Conservation (phyloP, 176 grass and related monocot species). For the Carex littledalei region DNA sequence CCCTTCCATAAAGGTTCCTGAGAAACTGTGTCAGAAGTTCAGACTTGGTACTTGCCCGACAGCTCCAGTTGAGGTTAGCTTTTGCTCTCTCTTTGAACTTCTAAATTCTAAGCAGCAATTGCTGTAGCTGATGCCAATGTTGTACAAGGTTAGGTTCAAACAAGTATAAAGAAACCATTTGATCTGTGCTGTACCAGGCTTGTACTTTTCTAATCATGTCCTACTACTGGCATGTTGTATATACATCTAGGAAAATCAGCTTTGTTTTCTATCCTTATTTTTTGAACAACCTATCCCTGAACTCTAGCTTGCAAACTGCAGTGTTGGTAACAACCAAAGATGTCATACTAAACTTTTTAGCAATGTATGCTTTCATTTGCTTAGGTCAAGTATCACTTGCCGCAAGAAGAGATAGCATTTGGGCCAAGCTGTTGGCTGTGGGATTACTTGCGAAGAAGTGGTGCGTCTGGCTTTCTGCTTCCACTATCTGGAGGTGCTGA, state of each 20-base stretch:
- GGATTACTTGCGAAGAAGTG: conserved; percentile 95
- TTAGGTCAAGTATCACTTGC: conserved; percentile 75
- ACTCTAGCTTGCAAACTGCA: background rate
- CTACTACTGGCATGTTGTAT: background rate
- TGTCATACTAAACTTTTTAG: background rate
- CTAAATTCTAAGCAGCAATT: background rate
- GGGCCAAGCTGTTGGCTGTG: conserved; percentile 97
- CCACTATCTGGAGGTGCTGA: conserved; percentile 94
- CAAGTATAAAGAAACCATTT: background rate
- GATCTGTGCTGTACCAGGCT: background rate
- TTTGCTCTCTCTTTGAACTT: conserved; percentile 7
- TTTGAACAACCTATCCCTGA: background rate
- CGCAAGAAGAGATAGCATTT: conserved; percentile 94
- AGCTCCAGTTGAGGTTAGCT: conserved; percentile 62
- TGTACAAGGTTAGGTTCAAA: background rate
- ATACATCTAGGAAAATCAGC: background rate
- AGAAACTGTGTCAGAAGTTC: conserved; percentile 84
- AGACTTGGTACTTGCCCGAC: conserved; percentile 48
- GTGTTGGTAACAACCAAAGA: background rate
- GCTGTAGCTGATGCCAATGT: background rate
- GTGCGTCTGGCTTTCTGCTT: conserved; percentile 95
- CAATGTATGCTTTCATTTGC: conserved; percentile 18
- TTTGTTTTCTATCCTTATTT: background rate
- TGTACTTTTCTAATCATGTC: background rate
- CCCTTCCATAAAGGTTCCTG: conserved; percentile 50